These are phyloP conservation scores for Magnusiomyces fungicola DNA, from an alignment of 1,139 yeast genomes.

Conservation along the genomic window DNA sequence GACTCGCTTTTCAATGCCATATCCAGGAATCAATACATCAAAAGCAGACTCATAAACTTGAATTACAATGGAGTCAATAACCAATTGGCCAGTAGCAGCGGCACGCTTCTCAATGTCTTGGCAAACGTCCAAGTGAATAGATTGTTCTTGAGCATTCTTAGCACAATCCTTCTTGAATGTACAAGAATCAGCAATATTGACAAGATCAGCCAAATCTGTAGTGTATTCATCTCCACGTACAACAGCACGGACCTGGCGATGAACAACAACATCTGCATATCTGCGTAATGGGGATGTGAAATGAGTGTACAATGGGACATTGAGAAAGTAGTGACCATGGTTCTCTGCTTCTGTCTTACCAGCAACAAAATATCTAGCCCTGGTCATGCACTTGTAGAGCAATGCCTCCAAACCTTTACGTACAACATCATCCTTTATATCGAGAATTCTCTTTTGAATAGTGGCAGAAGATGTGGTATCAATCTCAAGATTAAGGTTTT, in stretches of 20 bases:
- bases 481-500: conserved; percentile 49
- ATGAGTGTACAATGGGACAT: conserved; percentile 82
- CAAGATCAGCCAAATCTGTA: conserved; percentile 64
- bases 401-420: conserved; percentile 75
- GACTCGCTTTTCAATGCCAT: conserved; percentile 94
- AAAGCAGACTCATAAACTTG: conserved; percentile 96
- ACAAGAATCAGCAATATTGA: conserved; percentile 83
- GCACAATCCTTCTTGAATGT: conserved; percentile 95
- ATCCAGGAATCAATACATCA: conserved; percentile 88
- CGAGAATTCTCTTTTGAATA: conserved; percentile 62
- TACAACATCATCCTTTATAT: conserved; percentile 53
- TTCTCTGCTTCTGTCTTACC: conserved; percentile 80
- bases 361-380: conserved; percentile 83
- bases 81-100: conserved; percentile 57
- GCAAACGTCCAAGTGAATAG: conserved; percentile 76
- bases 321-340: conserved; percentile 66
- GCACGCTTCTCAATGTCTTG: conserved; percentile 80
- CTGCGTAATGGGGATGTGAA: conserved; percentile 90
- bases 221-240: conserved; percentile 38
- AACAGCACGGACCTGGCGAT: conserved; percentile 75
- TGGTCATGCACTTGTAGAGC: conserved; percentile 70
- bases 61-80: conserved; percentile 78
- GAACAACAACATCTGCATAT: conserved; percentile 88
- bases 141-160: conserved; percentile 87
- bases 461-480: conserved; percentile 73